Evolutionary conservation across 2,329 filamentous ascomycete genomes (phyloP), one percentile per base, ranked within the genome.

Genomic region (Aspergillus candidus): DNA sequence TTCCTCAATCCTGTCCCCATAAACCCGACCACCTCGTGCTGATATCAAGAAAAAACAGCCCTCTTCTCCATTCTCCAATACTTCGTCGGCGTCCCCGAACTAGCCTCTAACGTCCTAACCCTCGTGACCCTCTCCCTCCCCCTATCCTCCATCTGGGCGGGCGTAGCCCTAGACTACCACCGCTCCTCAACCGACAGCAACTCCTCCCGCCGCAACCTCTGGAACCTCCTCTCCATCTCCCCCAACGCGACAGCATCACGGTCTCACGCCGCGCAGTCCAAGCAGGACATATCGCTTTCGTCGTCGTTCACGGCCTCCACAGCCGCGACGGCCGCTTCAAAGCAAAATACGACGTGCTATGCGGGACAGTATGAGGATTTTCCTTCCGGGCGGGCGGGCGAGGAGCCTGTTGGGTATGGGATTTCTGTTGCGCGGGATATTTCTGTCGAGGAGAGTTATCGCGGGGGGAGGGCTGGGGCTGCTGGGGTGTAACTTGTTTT

Each of bases 121-220:
- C 63, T 80, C 14, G 76, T 82, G 31, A 76, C 76, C 45, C 72
- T 84, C 47, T 80, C 79, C 49, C 74, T 86, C 12, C 83, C 83
- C 1, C 70, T 86, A 10, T 83, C 80, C 11, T 77, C 80, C 13
- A 73, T 86, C 51, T 86, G 83, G 83, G 82, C 82, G 11, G 64
- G 70, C 4, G 63, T 67, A 14, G 61, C 61, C 13, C 55, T 68
- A 15, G 59, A 61, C 11, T 47, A 55, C 27, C 31, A 27, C 22
- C 22, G 22, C 7, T 27, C 22, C 22, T 7, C 7, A 27, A 41
- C 10, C 50, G 38, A 11, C 29, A 49, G 32, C 38, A 48, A n/a
- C 32, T 40, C 41, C 11, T 48, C 42, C 11, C 48, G 50, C 10
- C 54, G 54, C 31, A 62, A 60, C 27, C 43, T 63, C 11, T 64